These are phyloP conservation scores for Aspergillus incahuasiensis DNA, from an alignment of 495 filamentous ascomycete species.

Conservation along the genomic window DNA sequence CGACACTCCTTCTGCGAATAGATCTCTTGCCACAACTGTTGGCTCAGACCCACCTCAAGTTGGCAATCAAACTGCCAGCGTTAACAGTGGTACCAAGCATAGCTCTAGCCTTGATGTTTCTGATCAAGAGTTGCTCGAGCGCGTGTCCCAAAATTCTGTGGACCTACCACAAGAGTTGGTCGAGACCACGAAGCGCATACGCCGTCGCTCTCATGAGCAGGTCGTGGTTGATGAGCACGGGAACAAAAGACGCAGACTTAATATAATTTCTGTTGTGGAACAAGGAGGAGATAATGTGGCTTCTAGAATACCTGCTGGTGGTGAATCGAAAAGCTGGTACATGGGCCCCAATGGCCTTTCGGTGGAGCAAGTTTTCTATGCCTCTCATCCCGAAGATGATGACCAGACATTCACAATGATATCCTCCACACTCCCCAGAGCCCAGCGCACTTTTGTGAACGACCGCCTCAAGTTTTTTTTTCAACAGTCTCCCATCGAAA, in stretches of 20 bases:
- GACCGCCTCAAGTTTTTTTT: conserved; percentile 22
- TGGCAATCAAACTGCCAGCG: not conserved
- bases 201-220: conserved; percentile 21
- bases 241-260: conserved; percentile 37
- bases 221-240: conserved; percentile 33
- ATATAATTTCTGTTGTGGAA: conserved; percentile 13
- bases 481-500: conserved; percentile 15
- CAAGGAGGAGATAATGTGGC: not conserved
- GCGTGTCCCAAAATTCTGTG: not conserved
- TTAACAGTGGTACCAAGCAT: not conserved
- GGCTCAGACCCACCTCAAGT: not conserved
- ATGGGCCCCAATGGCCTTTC: conserved; percentile 24
- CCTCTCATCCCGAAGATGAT: conserved; percentile 9
- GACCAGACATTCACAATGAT: conserved; percentile 17
- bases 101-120: not conserved
- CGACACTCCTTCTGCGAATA: not conserved
- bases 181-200: not conserved
- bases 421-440: conserved; percentile 18
- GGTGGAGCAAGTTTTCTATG: conserved; percentile 23
- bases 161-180: not conserved
- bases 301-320: not conserved
- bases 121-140: not conserved
- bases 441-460: conserved; percentile 25
- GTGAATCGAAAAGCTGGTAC: conserved; percentile 21
- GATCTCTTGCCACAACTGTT: not conserved